Base-by-base conservation (phyloP, 176 grass and related monocot species). In the Eremochloa ophiuroides region DNA sequence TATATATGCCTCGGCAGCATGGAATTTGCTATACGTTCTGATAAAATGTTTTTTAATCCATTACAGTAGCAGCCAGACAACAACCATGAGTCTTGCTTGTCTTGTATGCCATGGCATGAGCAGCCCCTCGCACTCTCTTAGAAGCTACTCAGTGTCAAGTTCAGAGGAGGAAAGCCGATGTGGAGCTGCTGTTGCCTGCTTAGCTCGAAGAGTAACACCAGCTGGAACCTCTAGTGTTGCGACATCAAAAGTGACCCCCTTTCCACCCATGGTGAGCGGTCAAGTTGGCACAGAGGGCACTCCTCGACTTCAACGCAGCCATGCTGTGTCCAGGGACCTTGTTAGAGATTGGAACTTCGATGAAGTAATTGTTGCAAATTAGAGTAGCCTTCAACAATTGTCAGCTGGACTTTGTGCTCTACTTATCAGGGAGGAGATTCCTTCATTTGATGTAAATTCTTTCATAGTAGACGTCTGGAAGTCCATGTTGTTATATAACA, bases 321-420 rank as follows among this genome's bases (percentile, higher is more conserved):
- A 43, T 37, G 94, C 94, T 71, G 91, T 97, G 33, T 92, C 89
- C 18, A 90, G 94, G 76, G 94, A 97, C 63, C 87, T 94, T 58
- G 94, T 97, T n/a, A 87, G 94, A 74, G 87, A 97, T 73, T 97
- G 94, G 94, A 97, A 97, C 78, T 97, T 97, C 13, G 94, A 92
- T 40, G 91, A 97, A 83, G 71, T 87, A 33, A 70, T 84, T 69
- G 80, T 86, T 0, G 56, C 81, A 72, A 88, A 79, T 38, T 91
- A 97, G 76, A 78, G 20, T 84, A 88, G 46, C 29, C 3, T 14
- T 79, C 27, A 74, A 29, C 80, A 47, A 47, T 59, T 73, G 29
- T 39, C 35, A 65, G 26, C 29, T 65, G 66, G 74, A 65, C 23
- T 72, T n/a, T n/a, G 41, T 65, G 34, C 58, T 60, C 73, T 84